Evolutionary conservation across 768 basidiomycete genomes (phyloP), one percentile per base, ranked within the genome.

Genomic region (Pulveroboletus frians): DNA sequence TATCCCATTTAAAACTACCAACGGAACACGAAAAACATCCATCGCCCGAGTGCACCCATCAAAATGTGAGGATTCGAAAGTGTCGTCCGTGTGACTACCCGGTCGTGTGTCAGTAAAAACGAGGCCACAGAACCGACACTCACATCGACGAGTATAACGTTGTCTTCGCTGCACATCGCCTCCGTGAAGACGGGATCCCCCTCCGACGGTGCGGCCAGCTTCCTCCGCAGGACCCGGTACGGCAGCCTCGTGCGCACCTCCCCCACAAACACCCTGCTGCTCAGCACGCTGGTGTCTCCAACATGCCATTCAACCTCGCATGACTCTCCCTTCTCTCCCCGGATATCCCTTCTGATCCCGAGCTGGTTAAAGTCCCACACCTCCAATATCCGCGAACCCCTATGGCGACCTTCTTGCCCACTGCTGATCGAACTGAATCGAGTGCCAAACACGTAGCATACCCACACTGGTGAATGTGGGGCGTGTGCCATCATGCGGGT

Each of bases 121-220:
- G 13, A 15, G 10, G 2, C 3, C 9, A 27, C 29, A 13, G 21
- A 26, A 32, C 23, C 20, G n/a, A 20, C 31, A 55, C 67, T 40
- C 14, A 78, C 75, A 58, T 77, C 71, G 34, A 82, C 76, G 3
- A 80, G 63, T 42, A 85, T 64, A 8, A 84, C 53, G 50, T 66
- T 69, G 62, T 84, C 81, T 60, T 81, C 80, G 53, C 72, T 76
- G 67, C 81, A 76, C 74, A 85, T 75, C 8, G 70, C 71, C 30
- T 63, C 61, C 26, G 57, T 51, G 40, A 59, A 67, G 1, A 27
- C 34, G 0, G 43, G 54, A 18, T 53, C 51, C 2, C 43, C 50
- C 40, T 46, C 43, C 30, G 32, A 14, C 38, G 48, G 40, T 10
- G 54, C 50, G 14, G 43, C 51, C 45, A 69, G 47, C 44, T 15